phyloP scores from a whole-genome alignment of 2,329 filamentous ascomycete genomes.

The Gaeumannomyces tritici region DNA sequence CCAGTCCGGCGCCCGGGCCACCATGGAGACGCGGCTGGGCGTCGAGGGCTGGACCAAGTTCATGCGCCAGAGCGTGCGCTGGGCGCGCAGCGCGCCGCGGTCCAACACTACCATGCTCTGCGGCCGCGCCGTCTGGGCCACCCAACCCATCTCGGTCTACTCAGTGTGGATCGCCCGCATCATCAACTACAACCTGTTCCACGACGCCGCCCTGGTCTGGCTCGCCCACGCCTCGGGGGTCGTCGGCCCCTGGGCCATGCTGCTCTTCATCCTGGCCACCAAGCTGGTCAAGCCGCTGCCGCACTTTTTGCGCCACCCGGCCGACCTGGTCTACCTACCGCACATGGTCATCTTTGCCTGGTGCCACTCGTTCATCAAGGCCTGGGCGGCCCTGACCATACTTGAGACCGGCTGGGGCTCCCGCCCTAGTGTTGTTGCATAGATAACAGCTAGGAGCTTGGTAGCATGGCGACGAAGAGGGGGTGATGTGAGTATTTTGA shows the following conservation, averaged over 20 bases:
- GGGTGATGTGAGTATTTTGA: too few relatives aligned
- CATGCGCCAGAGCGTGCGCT: slow-evolving; percentile 41
- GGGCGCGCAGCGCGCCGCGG: slow-evolving; percentile 49
- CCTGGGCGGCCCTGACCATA: slow-evolving; percentile 44
- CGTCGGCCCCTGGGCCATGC: slow-evolving; percentile 10
- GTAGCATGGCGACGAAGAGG: too few relatives aligned
- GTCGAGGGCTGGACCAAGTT: slow-evolving; percentile 29
- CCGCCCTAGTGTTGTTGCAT: neutral
- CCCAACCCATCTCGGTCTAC: slow-evolving; percentile 42
- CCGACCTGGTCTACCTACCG: slow-evolving; percentile 40
- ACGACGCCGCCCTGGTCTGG: slow-evolving; percentile 33
- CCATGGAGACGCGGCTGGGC: slow-evolving; percentile 44
- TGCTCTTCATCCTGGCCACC: slow-evolving; percentile 38
- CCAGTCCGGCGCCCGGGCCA: slow-evolving; percentile 34
- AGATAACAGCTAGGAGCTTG: too few relatives aligned
- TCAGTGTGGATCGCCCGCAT: slow-evolving; percentile 45
- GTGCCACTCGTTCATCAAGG: slow-evolving; percentile 46
- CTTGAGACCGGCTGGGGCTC: slow-evolving; percentile 30
- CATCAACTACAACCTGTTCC: slow-evolving; percentile 45
- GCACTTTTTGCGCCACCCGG: slow-evolving; percentile 39
- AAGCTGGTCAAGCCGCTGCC: slow-evolving; percentile 49
- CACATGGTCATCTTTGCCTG: slow-evolving; percentile 46
- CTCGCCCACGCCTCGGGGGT: slow-evolving; percentile 8
- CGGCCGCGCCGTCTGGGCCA: neutral
- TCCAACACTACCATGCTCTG: slow-evolving; percentile 33